Percentiles rank a stretch among this genome's conserved stretches.
phyloP scores from a whole-genome alignment of 305 asterid species.

The Solanum chacoense region DNA sequence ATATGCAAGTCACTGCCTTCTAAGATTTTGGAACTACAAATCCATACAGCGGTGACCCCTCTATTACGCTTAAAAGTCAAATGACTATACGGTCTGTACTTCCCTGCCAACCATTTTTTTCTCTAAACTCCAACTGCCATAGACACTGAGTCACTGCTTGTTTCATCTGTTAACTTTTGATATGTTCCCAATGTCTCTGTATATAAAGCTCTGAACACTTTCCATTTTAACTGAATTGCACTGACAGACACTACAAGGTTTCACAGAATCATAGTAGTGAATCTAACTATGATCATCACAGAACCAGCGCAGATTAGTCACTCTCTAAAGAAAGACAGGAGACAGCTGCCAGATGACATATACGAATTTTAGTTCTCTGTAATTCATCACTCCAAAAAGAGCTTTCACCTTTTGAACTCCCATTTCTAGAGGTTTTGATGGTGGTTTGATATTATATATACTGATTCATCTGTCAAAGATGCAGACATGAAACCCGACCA shows the following conservation, averaged over 20 bases:
- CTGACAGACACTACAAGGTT: neutral
- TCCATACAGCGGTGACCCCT: neutral
- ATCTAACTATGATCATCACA: neutral
- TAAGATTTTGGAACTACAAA: neutral
- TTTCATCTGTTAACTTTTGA: neutral
- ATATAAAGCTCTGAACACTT: neutral
- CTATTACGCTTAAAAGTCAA: neutral
- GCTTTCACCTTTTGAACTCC: neutral
- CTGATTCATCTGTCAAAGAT: neutral
- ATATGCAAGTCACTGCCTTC: neutral
- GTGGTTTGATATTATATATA: neutral
- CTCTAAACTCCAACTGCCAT: neutral
- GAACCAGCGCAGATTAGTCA: neutral
- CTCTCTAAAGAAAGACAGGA: neutral
- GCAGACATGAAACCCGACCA: neutral
- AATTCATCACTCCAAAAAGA: neutral
- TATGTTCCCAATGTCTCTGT: neutral
- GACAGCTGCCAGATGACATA: neutral
- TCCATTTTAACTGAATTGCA: neutral
- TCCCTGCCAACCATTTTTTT: neutral
- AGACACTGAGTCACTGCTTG: neutral
- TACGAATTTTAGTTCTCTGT: neutral
- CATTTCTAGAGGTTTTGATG: neutral
- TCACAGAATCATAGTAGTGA: neutral
- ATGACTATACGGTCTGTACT: neutral